These are phyloP conservation scores for Nematocida sp. DNA, from an alignment of 371 early-diverging fungal genomes.

Conservation along the genomic window DNA sequence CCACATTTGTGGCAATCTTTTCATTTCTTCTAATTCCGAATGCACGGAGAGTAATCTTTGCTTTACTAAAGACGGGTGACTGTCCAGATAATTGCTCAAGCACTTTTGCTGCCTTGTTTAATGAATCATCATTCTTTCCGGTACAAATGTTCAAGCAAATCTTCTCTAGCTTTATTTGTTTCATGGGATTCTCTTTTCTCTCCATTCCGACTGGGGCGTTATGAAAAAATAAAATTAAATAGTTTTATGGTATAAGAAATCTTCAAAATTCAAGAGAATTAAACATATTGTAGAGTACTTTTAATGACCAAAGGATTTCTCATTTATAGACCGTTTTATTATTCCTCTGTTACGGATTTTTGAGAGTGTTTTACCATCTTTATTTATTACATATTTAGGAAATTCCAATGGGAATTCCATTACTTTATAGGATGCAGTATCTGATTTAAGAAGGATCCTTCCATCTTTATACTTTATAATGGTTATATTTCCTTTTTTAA, in stretches of 20 bases:
- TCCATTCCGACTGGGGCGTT: conserved; percentile 35
- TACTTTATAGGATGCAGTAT: background rate
- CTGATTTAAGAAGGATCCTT: conserved; percentile 5
- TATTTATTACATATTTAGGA: conserved; percentile 38
- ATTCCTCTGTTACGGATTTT: conserved; percentile 21
- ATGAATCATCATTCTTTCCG: conserved; percentile 95
- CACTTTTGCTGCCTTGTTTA: conserved; percentile 99
- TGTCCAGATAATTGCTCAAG: conserved; percentile 98
- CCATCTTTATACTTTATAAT: conserved; percentile 31
- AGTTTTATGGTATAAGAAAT: background rate
- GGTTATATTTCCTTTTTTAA: conserved; percentile 2
- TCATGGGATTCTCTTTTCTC: conserved; percentile 79
- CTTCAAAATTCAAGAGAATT: background rate
- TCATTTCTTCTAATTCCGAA: conserved; percentile 99
- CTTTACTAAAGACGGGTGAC: conserved; percentile 96
- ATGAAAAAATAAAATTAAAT: conserved; percentile 46
- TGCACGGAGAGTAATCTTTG: conserved; percentile 96
- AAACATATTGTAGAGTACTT: background rate
- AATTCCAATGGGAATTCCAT: conserved; percentile 32
- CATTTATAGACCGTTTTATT: conserved; percentile 13
- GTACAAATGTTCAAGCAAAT: conserved; percentile 97
- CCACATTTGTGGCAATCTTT: conserved; percentile 97
- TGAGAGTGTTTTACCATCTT: conserved; percentile 11
- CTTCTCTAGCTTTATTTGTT: conserved; percentile 93
- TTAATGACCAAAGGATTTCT: background rate